Conservation (phyloP, 495 filamentous ascomycete genomes). For the Talaromyces trachyspermus region DNA sequence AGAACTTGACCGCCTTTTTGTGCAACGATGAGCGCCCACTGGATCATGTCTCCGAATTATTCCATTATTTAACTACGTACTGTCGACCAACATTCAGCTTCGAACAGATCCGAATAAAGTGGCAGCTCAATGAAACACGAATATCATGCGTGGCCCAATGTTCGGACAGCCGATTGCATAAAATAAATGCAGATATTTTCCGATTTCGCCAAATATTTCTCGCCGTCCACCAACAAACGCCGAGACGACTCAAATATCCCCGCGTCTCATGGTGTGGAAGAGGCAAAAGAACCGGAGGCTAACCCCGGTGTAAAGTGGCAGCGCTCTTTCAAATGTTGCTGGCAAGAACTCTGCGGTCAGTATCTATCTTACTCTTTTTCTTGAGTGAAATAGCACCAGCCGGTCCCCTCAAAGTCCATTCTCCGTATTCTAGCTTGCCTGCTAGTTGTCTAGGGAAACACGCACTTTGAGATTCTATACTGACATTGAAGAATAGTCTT, state of each 20-base stretch:
- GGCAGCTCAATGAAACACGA: not conserved
- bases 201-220: not conserved
- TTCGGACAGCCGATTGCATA: not conserved
- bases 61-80: too few relatives aligned
- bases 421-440: too few relatives aligned
- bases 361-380: too few relatives aligned
- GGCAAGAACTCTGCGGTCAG: not conserved
- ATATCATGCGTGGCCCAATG: not conserved
- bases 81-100: too few relatives aligned
- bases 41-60: too few relatives aligned
- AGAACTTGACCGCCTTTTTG: not conserved
- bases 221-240: not conserved
- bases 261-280: slow-evolving; percentile 2
- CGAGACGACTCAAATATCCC: not conserved
- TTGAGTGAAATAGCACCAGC: too few relatives aligned
- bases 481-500: too few relatives aligned
- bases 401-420: too few relatives aligned
- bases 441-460: too few relatives aligned
- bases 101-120: not conserved
- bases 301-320: not conserved
- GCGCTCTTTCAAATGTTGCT: not conserved
- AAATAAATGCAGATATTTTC: slow-evolving; percentile 7
- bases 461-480: too few relatives aligned
- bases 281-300: not conserved
- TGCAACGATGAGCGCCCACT: too few relatives aligned